Evolutionary conservation across 208 protist species (phyloP), one percentile per base, ranked within the genome.

Genomic region (Trypanosoma congolense): DNA sequence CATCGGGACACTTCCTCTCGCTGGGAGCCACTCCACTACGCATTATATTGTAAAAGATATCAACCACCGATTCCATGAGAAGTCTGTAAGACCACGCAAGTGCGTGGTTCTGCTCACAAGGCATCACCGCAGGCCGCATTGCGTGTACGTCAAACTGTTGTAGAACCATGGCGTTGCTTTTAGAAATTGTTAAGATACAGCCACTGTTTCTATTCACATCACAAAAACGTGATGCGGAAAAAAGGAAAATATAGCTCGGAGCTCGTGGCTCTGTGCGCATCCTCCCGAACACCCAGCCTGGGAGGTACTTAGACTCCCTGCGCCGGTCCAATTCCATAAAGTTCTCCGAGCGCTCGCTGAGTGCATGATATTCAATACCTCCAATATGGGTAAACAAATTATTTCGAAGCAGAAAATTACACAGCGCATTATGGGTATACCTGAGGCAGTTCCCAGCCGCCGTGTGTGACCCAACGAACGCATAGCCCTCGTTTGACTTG

Each of bases 351-450:
- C 90, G 78, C 4, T 76, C 76, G 0, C 77, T 60, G 43, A 69
- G 72, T 3, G 66, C 86, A 62, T 89, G 74, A 63, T 90, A 93
- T 60, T 93, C 79, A 68, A 85, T 86, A 51, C 85, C 85, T 0
- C 79, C 70, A 25, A 93, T 74, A 24, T 90, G 56, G 45, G 70
- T 73, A 28, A 59, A 65, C 2, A 93, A 56, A 14, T 70, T 46
- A 50, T 93, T 93, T 9, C 80, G 73, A 22, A 63, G 77, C 28
- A 90, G 42, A 56, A 93, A 93, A 41, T 90, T 93, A 60, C 77
- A 90, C 46, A 70, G 62, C 18, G 86, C 82, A 43, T 93, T 87
- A 59, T 84, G 90, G 3, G 77, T 87, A 53, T 77, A 90, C 24
- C 76, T 75, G 38, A 90, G 83, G 16, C 29, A 65, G 28, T 65